Conservation (phyloP, 495 filamentous ascomycete genomes). For the Neurospora tetrasperma region DNA sequence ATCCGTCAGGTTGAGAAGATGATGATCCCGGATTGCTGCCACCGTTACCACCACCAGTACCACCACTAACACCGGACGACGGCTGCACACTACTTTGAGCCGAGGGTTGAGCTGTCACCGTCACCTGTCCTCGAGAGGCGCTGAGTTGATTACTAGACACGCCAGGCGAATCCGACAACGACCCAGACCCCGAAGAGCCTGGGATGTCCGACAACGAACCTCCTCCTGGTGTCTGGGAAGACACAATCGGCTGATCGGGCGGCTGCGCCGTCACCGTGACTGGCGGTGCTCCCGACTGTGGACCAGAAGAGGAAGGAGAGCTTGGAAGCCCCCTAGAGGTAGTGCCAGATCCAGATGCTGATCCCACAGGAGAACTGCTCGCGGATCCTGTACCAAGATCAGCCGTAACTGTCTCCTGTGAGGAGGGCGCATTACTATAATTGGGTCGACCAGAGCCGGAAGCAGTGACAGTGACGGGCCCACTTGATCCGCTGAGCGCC, state of each 20-base stretch:
- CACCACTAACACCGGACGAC: not conserved
- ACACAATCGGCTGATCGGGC: not conserved
- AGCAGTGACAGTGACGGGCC: slow-evolving; percentile 6
- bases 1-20: not conserved
- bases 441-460: not conserved
- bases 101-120: not conserved
- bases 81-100: not conserved
- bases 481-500: not conserved
- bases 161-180: not conserved
- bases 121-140: not conserved
- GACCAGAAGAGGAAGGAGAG: not conserved
- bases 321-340: not conserved
- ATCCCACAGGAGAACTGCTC: not conserved
- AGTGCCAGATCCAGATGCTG: not conserved
- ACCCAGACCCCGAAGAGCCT: not conserved
- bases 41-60: not conserved
- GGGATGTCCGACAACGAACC: not conserved
- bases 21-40: not conserved
- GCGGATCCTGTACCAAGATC: not conserved
- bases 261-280: slow-evolving; percentile 2
- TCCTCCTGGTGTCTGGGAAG: not conserved
- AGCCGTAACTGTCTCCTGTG: not conserved
- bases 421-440: not conserved
- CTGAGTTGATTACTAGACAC: not conserved
- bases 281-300: not conserved